These are phyloP conservation scores for Cyclotella baltica DNA, from an alignment of 108 stramenopile genomes.

Conservation along the genomic window DNA sequence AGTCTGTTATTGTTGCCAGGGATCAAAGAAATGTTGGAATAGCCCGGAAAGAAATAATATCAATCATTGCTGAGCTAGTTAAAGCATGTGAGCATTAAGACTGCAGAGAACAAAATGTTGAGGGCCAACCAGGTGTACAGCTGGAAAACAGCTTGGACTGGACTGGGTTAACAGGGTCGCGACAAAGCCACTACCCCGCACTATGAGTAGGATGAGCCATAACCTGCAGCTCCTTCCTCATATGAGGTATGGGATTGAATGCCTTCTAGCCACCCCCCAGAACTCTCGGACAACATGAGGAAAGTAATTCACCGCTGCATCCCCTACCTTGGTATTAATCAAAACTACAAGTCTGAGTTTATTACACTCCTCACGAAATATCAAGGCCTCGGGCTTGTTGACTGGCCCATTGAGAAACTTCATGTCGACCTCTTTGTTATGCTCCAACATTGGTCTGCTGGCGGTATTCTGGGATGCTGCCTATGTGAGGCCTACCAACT, in stretches of 20 bases:
- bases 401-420: background rate
- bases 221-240: background rate
- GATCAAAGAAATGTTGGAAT: background rate
- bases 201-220: background rate
- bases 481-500: constrained; percentile 1
- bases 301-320: background rate
- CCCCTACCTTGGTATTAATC: background rate
- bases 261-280: background rate
- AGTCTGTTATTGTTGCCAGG: background rate
- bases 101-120: constrained; percentile 11
- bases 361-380: background rate
- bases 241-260: background rate
- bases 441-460: background rate
- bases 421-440: background rate
- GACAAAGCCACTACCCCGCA: background rate
- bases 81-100: background rate
- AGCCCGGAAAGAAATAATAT: background rate
- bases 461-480: background rate
- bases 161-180: background rate
- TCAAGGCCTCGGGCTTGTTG: background rate
- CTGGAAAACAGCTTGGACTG: background rate
- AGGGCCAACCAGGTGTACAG: background rate
- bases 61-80: constrained; percentile 1
- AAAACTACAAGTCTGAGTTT: background rate
- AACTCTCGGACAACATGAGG: background rate